Conservation (phyloP, 2,329 filamentous ascomycete species). For the Lecanicillium sp. region DNA sequence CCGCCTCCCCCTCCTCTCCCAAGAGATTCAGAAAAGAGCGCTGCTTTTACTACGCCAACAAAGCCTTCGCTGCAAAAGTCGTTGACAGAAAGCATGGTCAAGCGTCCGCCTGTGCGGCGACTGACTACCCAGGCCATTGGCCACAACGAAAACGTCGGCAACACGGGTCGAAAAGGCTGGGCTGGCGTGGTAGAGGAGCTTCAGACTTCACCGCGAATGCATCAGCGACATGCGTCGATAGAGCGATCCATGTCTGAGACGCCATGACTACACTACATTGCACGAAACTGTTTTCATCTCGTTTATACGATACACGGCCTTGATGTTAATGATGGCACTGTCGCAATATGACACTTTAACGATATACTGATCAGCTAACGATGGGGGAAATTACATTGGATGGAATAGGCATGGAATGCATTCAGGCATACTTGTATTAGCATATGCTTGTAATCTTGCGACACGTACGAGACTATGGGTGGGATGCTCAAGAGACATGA, state of each 20-base stretch:
- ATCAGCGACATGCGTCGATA: conserved; percentile 54
- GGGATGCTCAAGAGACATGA: neutral
- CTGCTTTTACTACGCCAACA: conserved; percentile 19
- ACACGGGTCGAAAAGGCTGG: conserved; percentile 47
- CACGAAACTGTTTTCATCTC: neutral
- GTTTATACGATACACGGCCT: no score
- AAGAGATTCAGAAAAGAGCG: conserved; percentile 26
- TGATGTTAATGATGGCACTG: no score
- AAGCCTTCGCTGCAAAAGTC: conserved; percentile 29
- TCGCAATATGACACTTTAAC: no score
- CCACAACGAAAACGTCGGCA: conserved; percentile 38
- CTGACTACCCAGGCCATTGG: conserved; percentile 47
- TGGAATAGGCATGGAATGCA: no score
- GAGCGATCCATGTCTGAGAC: conserved; percentile 45
- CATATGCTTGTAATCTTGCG: no score
- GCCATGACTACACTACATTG: conserved; percentile 13
- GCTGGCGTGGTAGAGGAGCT: conserved; percentile 55
- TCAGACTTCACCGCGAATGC: conserved; percentile 51
- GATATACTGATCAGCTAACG: no score
- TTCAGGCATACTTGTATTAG: no score
- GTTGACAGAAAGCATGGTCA: conserved; percentile 34
- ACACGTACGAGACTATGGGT: no score
- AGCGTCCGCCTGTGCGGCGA: conserved; percentile 40
- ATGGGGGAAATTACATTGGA: no score
- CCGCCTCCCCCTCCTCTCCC: conserved; percentile 20